A percentile compares a stretch with the other conserved stretches of the same genome.
phyloP scores from a whole-genome alignment of 805 yeast species.

The Ogataea wickerhamii region DNA sequence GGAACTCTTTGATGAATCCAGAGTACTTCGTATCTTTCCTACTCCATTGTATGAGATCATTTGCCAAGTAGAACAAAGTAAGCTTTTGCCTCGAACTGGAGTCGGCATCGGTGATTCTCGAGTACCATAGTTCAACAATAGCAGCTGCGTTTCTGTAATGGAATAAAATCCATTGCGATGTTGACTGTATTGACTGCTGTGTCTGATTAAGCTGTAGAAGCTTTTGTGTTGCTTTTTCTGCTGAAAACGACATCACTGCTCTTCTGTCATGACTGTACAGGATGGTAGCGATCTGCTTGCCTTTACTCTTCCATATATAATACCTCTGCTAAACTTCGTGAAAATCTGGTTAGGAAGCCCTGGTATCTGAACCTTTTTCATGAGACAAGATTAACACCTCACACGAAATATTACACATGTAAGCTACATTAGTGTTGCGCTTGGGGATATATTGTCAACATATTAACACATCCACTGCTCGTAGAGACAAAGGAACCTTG shows the following conservation, averaged over 20 bases:
- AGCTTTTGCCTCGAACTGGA: slow-evolving; percentile 35
- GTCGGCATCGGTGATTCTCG: slow-evolving; percentile 12
- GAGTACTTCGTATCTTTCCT: slow-evolving; percentile 52
- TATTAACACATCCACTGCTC: too few relatives aligned
- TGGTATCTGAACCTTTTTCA: too few relatives aligned
- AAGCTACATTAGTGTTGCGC: too few relatives aligned
- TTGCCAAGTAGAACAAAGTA: slow-evolving; percentile 65
- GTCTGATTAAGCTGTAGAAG: slow-evolving; percentile 50
- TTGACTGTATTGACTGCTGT: slow-evolving; percentile 69
- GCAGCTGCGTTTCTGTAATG: slow-evolving; percentile 56
- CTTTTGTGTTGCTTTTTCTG: slow-evolving; percentile 46
- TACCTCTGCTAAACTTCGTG: too few relatives aligned
- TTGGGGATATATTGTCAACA: too few relatives aligned
- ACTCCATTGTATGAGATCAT: slow-evolving; percentile 80
- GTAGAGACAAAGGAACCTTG: too few relatives aligned
- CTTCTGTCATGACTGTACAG: too few relatives aligned
- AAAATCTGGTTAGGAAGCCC: too few relatives aligned
- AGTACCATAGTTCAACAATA: slow-evolving; percentile 53
- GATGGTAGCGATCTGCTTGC: too few relatives aligned
- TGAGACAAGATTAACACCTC: too few relatives aligned
- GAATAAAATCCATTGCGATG: slow-evolving; percentile 68
- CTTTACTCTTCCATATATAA: too few relatives aligned
- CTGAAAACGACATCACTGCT: slow-evolving; percentile 50
- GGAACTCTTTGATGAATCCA: slow-evolving; percentile 58
- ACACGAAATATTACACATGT: too few relatives aligned